Base-by-base conservation (phyloP, 2,329 filamentous ascomycete species). In the Ilyonectria robusta region DNA sequence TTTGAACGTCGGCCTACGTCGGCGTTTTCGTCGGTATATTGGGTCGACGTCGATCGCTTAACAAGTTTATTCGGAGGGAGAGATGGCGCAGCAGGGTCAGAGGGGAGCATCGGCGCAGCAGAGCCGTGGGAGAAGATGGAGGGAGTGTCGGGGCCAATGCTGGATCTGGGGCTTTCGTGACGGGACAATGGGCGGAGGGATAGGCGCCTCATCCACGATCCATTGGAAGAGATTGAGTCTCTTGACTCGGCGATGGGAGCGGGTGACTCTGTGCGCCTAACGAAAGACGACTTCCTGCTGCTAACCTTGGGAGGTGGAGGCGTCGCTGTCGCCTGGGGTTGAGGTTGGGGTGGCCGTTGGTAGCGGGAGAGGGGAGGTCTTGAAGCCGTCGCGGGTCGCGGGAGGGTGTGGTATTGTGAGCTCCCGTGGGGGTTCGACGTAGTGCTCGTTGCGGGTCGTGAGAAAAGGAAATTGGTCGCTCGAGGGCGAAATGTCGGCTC, bases 11-110 rank as follows among this genome's bases (percentile, higher is more conserved):
- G 84, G 65, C 84, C 82, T 33, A 81, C 77, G 35, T 82, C 70
- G 48, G 82, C 77, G 6, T 84, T 81, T 54, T 83, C 78, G 68
- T 82, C 81, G 59, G 83, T 76, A 58, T 81, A 81, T 70, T 86
- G 85, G 53, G 84, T 82, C 21, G 91, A 89, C 3, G 90, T 86
- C 42, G 88, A 86, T 67, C 92, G 89, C 81, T 95, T 95, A 59
- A 94, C 92, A 46, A 95, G 84, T 82, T 94, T 94, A 80, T 95
- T 95, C 19, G 90, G 91, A 9, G 88, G 83, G 35, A 89, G 79
- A 67, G 84, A 85, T 72, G 79, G 81, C 70, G 78, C 81, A 19
- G 78, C 67, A 19, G 83, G 77, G 48, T 68, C 68, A 37, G 76
- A 70, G 23, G 82, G 79, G 10, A 92, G 79, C 65, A 94, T 92